These are phyloP conservation scores for Nicotiana obtusifolia DNA, from an alignment of 257 asterid genomes.

Conservation along the genomic window DNA sequence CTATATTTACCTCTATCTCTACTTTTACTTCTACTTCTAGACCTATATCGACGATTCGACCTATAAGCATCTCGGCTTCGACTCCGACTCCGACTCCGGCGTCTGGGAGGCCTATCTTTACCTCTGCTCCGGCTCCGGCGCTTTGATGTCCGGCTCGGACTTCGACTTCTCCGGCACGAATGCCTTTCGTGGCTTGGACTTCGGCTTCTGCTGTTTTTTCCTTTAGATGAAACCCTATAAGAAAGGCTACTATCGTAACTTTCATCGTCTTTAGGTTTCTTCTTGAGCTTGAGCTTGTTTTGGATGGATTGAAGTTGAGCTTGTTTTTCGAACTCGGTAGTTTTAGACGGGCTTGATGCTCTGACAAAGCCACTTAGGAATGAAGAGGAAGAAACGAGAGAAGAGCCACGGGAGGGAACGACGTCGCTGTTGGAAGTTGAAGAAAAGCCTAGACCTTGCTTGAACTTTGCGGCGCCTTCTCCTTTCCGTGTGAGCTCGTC, in stretches of 20 bases:
- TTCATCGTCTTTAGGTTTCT: constrained; percentile 29
- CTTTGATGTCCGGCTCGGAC: neutral
- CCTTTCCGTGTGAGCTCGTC: constrained; percentile 89
- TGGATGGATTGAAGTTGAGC: constrained; percentile 61
- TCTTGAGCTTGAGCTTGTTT: constrained; percentile 55
- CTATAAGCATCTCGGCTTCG: constrained; percentile 27
- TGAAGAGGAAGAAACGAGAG: constrained; percentile 53
- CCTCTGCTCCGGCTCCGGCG: constrained; percentile 25
- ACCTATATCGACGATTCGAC: constrained; percentile 24
- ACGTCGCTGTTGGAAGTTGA: constrained; percentile 32
- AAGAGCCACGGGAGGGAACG: constrained; percentile 58
- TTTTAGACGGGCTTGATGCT: constrained; percentile 66
- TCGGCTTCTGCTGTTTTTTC: neutral
- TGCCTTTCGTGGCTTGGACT: constrained; percentile 3
- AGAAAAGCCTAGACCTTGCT: constrained; percentile 88
- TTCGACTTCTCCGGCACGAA: constrained; percentile 2
- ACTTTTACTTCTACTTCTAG: constrained; percentile 34
- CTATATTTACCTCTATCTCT: constrained; percentile 37
- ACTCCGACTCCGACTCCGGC: constrained; percentile 33
- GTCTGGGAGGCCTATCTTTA: constrained; percentile 17
- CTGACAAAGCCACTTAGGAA: constrained; percentile 64
- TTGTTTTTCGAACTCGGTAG: constrained; percentile 47
- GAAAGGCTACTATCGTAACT: neutral
- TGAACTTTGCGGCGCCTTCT: constrained; percentile 84
- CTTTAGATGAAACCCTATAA: constrained; percentile 19